Base-by-base conservation (phyloP, 306 rosid species). In the Begonia peltatifolia region DNA sequence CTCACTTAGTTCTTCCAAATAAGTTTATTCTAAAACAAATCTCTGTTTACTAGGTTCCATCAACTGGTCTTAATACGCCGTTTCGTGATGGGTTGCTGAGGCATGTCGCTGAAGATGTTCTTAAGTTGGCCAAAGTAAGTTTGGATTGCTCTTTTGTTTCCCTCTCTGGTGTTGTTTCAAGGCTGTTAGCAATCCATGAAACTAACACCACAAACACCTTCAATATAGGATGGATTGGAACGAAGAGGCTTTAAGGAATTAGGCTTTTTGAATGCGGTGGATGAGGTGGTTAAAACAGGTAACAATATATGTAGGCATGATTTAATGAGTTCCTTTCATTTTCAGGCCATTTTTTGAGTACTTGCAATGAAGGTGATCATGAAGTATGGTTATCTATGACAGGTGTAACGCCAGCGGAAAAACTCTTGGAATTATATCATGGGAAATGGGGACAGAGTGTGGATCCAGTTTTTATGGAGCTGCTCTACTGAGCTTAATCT, bases 401-500 rank as follows among this genome's bases (percentile, higher is more conserved):
- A 92, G 99, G 96, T 58, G 75, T 75, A 12, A 92, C 96, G 53
- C 94, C 96, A 17, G 94, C 96, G 43, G 96, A 92, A 74, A 87
- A 62, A 75, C 85, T 92, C 59, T 72, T 87, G 83, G 87, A 83
- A 41, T 65, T 86, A 71, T 83, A 83, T 44, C 49, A 83, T 51
- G 94, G 79, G 61, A 83, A 92, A 62, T 92, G 96, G 99, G 83
- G 66, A 59, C 86, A 79, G 55, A 70, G 70, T 41, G 79, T 92
- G 47, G 94, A 92, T 77, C 89, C 82, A 44, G 96, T 87, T 36
- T 92, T 75, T 65, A 84, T 83, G 76, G 94, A 83, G 77, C 81
- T 92, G 58, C 88, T 92, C 15, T 87, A 92, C 59, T 92, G 75
- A 86, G 74, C 70, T 61, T 67, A 68, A 58, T 53, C 51, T 59